A percentile compares a stretch with the other conserved stretches of the same genome.
Conservation (phyloP, 768 basidiomycete species). For the Boletus reticulatus region DNA sequence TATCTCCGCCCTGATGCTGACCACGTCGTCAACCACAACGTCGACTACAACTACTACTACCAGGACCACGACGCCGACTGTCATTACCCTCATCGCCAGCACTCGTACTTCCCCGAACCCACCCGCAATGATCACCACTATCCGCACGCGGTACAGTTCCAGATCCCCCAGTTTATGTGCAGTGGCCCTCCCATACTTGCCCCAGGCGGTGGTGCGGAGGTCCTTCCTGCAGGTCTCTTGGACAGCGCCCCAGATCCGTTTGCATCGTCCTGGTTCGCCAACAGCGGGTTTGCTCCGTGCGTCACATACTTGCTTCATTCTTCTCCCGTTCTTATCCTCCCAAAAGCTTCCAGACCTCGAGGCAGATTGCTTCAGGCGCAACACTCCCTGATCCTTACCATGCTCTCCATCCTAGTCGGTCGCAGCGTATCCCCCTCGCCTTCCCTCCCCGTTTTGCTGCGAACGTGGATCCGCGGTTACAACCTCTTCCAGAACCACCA, state of each 20-base stretch:
- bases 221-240: conserved; percentile 49
- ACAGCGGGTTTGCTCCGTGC: conserved; percentile 41
- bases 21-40: background rate
- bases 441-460: background rate
- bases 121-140: conserved; percentile 2
- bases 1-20: conserved; percentile 34
- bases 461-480: conserved; percentile 4
- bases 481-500: conserved; percentile 3
- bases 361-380: conserved; percentile 3
- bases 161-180: conserved; percentile 66
- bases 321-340: conserved; percentile 11
- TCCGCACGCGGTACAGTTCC: conserved; percentile 43
- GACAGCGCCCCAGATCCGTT: conserved; percentile 22
- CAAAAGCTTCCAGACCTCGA: conserved; percentile 26
- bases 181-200: conserved; percentile 58
- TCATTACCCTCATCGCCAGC: conserved; percentile 4
- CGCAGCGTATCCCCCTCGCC: background rate
- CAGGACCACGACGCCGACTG: conserved; percentile 18
- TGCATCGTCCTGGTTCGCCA: conserved; percentile 49
- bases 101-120: background rate
- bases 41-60: conserved; percentile 8
- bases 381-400: background rate
- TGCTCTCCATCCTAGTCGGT: background rate
- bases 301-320: background rate
- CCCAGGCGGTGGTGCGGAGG: conserved; percentile 73